These are phyloP conservation scores for Vanilla planifolia DNA, from an alignment of 106 monocot species.

Conservation along the genomic window DNA sequence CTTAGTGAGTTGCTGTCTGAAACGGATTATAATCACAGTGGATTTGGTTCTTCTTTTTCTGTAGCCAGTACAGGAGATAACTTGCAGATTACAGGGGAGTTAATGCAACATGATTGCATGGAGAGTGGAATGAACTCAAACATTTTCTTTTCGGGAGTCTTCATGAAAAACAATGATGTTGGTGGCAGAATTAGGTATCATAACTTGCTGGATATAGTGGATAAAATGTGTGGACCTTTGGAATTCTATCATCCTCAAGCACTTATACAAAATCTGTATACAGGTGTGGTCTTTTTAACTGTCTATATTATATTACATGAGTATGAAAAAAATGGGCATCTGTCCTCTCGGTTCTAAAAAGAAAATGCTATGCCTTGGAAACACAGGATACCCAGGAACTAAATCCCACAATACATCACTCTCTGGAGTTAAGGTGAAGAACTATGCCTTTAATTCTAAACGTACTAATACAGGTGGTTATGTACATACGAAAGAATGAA, in stretches of 20 bases:
- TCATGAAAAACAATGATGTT: constrained; percentile 14
- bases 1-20: constrained; percentile 53
- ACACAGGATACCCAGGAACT: too few relatives aligned
- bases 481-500: too few relatives aligned
- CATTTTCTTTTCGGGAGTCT: constrained; percentile 7
- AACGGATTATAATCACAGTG: constrained; percentile 12
- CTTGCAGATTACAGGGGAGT: constrained; percentile 7
- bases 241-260: constrained; percentile 64
- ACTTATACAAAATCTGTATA: constrained; percentile 61
- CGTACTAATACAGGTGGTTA: too few relatives aligned
- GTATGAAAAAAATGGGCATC: not conserved
- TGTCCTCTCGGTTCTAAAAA: too few relatives aligned
- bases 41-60: constrained; percentile 5
- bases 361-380: too few relatives aligned
- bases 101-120: constrained; percentile 3
- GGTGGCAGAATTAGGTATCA: constrained; percentile 6
- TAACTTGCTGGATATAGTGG: constrained; percentile 40
- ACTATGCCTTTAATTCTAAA: too few relatives aligned
- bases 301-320: not conserved
- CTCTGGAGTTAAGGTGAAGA: too few relatives aligned
- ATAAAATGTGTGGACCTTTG: constrained; percentile 37
- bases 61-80: constrained; percentile 1
- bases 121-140: constrained; percentile 3
- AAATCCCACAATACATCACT: too few relatives aligned
- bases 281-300: constrained; percentile 48